Evolutionary conservation across 73 alveolate genomes (phyloP).

Genomic region (Diophrys sp.): DNA sequence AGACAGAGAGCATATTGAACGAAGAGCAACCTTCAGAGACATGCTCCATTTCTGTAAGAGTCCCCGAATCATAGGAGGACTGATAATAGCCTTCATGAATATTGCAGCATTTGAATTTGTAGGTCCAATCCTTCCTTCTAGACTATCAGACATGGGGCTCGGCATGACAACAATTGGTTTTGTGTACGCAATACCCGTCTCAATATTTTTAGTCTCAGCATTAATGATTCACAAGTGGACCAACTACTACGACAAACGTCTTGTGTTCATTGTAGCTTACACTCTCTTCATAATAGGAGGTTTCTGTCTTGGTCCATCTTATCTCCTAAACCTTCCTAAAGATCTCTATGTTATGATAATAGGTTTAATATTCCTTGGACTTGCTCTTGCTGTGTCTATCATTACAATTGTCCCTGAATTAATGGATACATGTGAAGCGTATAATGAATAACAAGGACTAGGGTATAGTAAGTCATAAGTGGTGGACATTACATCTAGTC

Average conservation of each 20-base stretch:
- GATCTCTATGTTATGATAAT: not conserved
- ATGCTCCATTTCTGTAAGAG: not conserved
- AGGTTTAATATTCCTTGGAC: not conserved
- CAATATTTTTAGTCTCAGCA: not conserved
- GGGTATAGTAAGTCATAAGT: not conserved
- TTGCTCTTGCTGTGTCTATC: not conserved
- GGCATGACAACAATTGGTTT: not conserved
- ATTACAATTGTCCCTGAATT: conserved; percentile 9
- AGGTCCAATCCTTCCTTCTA: conserved; percentile 3
- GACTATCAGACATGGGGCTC: not conserved
- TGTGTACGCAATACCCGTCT: conserved; percentile 3
- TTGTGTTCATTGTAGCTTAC: not conserved
- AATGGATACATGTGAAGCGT: not conserved
- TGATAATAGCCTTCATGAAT: not conserved
- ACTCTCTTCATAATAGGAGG: not conserved
- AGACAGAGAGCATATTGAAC: no score
- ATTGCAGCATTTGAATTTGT: conserved; percentile 1
- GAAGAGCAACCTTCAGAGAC: no score
- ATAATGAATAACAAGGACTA: not conserved
- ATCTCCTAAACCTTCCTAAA: not conserved
- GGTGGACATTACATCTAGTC: not conserved
- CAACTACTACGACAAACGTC: not conserved
- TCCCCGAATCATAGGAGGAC: not conserved
- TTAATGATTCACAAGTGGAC: conserved; percentile 1
- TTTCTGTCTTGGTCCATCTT: not conserved